phyloP scores from a whole-genome alignment of 1,284 basidiomycete genomes.

The Microbotryum silenes-acaulis region DNA sequence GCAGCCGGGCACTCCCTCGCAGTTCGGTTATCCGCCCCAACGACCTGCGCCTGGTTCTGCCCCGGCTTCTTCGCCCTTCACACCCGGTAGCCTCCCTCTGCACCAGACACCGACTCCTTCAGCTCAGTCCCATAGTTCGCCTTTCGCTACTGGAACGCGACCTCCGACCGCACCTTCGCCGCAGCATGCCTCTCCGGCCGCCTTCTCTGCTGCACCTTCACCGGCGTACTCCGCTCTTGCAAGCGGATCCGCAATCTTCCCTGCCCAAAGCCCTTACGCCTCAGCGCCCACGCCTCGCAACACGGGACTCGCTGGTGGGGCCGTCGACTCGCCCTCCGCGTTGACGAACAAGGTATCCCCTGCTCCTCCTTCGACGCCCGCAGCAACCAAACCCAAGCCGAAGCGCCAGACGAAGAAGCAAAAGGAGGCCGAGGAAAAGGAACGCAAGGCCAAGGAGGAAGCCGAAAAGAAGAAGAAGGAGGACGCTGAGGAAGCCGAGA shows the following conservation, averaged over 20 bases:
- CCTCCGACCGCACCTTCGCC: background rate
- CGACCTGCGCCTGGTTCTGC: background rate
- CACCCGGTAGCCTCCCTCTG: background rate
- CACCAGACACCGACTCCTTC: background rate
- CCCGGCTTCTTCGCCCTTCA: background rate
- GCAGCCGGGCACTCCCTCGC: background rate
- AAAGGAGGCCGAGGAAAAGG: background rate
- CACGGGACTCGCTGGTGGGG: background rate
- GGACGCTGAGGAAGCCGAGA: background rate
- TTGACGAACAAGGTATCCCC: background rate
- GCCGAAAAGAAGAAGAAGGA: background rate
- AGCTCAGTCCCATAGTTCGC: background rate
- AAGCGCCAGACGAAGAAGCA: conserved; percentile 1
- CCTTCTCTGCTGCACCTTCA: conserved; percentile 11
- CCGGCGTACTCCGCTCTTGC: conserved; percentile 6
- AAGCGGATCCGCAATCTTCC: background rate
- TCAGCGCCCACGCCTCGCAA: conserved; percentile 6
- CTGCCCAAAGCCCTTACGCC: background rate
- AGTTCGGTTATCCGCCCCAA: background rate
- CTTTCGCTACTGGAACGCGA: background rate
- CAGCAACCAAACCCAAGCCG: background rate
- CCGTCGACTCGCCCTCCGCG: conserved; percentile 3
- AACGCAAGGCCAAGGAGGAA: background rate
- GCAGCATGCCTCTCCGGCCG: conserved; percentile 3
- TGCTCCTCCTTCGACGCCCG: conserved; percentile 2